phyloP scores from a whole-genome alignment of 148 eudicot species.

The Bassia scoparia region DNA sequence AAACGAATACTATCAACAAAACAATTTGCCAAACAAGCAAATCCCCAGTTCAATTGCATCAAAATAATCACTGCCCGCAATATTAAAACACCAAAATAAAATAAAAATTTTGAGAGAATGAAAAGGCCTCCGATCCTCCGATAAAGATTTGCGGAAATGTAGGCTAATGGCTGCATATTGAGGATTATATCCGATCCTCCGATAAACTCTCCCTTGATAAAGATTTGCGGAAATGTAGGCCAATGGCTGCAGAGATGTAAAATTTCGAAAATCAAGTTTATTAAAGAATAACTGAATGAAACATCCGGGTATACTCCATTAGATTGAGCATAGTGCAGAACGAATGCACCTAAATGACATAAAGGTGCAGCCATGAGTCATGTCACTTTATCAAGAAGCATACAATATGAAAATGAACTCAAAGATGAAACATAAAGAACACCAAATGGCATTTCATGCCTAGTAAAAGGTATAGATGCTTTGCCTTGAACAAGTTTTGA shows the following conservation, averaged over 20 bases:
- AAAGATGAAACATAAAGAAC: neutral
- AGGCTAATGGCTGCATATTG: too few relatives aligned
- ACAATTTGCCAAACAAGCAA: too few relatives aligned
- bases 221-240: conserved; percentile 80
- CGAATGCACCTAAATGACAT: neutral
- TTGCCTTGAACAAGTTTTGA: neutral
- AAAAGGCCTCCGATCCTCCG: too few relatives aligned
- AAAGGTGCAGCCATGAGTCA: neutral
- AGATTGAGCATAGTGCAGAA: neutral
- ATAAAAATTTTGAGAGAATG: too few relatives aligned
- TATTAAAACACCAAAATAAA: too few relatives aligned
- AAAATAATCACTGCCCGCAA: too few relatives aligned
- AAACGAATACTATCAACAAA: too few relatives aligned
- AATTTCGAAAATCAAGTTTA: neutral
- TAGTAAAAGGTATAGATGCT: neutral
- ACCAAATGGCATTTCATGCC: too few relatives aligned
- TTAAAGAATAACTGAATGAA: neutral
- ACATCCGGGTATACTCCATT: neutral
- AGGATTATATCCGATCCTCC: conserved; percentile 85
- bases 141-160: too few relatives aligned
- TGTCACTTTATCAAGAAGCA: neutral
- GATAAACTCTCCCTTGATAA: conserved; percentile 71
- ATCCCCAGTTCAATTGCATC: too few relatives aligned
- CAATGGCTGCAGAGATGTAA: conserved; percentile 49
- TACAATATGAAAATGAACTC: neutral